phyloP scores from a whole-genome alignment of 306 rosid species.

The Parietaria judaica region DNA sequence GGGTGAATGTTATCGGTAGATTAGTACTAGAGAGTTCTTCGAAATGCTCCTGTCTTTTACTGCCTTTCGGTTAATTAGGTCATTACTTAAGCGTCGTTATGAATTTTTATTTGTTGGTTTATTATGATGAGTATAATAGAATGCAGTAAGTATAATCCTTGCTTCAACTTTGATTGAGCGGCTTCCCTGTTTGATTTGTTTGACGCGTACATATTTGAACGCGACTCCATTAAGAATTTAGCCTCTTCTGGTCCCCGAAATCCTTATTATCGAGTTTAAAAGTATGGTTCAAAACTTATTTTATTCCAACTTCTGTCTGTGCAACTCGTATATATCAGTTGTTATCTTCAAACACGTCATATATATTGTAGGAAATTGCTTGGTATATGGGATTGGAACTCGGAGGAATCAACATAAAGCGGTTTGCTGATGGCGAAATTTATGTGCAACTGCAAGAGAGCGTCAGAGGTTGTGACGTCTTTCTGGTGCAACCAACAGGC shows the following conservation, averaged over 20 bases:
- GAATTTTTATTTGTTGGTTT: not conserved
- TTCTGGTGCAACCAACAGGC: constrained; percentile 78
- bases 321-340: not conserved
- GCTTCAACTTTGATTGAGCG: not conserved
- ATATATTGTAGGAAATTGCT: constrained; percentile 64
- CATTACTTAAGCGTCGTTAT: no score
- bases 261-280: not conserved
- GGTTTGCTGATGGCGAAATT: constrained; percentile 95
- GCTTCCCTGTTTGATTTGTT: not conserved
- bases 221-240: not conserved
- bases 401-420: constrained; percentile 66
- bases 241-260: not conserved
- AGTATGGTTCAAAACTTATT: no score
- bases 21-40: no score
- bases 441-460: constrained; percentile 95
- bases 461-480: constrained; percentile 90
- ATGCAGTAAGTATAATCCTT: not conserved
- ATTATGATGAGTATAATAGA: not conserved
- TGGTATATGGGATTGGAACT: constrained; percentile 89
- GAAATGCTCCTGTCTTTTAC: no score
- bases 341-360: not conserved
- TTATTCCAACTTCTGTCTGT: no score
- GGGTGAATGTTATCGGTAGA: no score
- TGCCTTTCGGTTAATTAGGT: no score
- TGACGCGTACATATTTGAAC: not conserved